Evolutionary conservation across 1,139 yeast species (phyloP).

Genomic region (Entelexis sorbosivorans): DNA sequence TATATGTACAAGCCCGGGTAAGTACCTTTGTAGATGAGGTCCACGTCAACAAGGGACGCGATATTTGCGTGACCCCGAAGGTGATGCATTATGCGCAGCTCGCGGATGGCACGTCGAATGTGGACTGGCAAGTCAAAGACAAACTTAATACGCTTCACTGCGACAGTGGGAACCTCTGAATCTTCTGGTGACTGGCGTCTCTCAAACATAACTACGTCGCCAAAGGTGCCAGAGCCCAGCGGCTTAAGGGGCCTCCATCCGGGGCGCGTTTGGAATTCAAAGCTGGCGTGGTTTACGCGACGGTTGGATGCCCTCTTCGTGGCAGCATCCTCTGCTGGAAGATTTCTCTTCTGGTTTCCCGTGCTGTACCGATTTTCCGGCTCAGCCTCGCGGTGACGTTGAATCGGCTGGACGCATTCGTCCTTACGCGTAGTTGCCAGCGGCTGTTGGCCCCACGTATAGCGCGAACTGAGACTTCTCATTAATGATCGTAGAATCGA

Average conservation of each 20-base stretch:
- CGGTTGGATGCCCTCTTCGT: not conserved
- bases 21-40: constrained; percentile 43
- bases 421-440: not conserved
- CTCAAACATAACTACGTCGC: constrained; percentile 50
- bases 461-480: not conserved
- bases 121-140: constrained; percentile 56
- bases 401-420: not conserved
- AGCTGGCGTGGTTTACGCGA: not conserved
- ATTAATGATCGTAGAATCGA: too few relatives aligned
- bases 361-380: not conserved
- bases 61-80: constrained; percentile 71
- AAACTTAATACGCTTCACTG: constrained; percentile 67
- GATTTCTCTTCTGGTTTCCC: not conserved
- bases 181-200: constrained; percentile 44
- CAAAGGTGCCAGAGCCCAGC: constrained; percentile 82
- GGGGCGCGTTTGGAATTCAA: constrained; percentile 48
- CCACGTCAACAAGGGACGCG: constrained; percentile 60
- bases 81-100: constrained; percentile 62
- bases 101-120: constrained; percentile 65
- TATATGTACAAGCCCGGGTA: constrained; percentile 80
- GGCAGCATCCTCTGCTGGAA: not conserved
- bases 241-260: constrained; percentile 50
- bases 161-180: constrained; percentile 30
- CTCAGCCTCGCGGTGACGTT: not conserved
- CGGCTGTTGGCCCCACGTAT: not conserved